A percentile compares a stretch with the other conserved stretches of the same genome.
phyloP scores from a whole-genome alignment of 1,139 yeast genomes.

The Hansenula lynferdii region DNA sequence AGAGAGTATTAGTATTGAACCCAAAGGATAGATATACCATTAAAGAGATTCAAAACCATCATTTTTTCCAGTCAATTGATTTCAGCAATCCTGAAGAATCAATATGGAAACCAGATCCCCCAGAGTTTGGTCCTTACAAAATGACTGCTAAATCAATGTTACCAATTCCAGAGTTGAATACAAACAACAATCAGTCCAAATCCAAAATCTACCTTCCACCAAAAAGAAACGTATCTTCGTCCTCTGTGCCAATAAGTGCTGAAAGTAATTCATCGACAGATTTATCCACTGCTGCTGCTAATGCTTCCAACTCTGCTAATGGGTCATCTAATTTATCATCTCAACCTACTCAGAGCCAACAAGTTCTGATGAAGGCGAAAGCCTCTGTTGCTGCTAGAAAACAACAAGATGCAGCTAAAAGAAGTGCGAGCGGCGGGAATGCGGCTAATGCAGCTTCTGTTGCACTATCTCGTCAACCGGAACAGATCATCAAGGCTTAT shows the following conservation, averaged over 20 bases:
- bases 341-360: conserved; percentile 24
- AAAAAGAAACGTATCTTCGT: conserved; percentile 30
- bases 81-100: conserved; percentile 52
- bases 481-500: conserved; percentile 19
- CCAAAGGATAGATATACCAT: conserved; percentile 72
- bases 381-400: conserved; percentile 23
- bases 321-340: conserved; percentile 2
- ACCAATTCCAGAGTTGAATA: conserved; percentile 30
- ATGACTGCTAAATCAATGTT: conserved; percentile 40
- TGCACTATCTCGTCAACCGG: conserved; percentile 24
- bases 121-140: conserved; percentile 73
- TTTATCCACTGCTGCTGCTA: too few relatives aligned
- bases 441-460: conserved; percentile 33
- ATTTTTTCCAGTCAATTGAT: conserved; percentile 63
- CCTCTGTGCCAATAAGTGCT: conserved; percentile 6
- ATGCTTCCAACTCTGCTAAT: not conserved
- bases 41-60: conserved; percentile 68
- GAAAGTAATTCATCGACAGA: conserved; percentile 9
- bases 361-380: conserved; percentile 19
- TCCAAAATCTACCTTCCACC: conserved; percentile 26
- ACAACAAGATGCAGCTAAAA: conserved; percentile 14
- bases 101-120: conserved; percentile 71
- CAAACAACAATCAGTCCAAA: conserved; percentile 12
- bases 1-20: conserved; percentile 56
- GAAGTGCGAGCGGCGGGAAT: conserved; percentile 16